phyloP scores from a whole-genome alignment of 1,139 yeast genomes.

The Geotrichum cucujoidarum region DNA sequence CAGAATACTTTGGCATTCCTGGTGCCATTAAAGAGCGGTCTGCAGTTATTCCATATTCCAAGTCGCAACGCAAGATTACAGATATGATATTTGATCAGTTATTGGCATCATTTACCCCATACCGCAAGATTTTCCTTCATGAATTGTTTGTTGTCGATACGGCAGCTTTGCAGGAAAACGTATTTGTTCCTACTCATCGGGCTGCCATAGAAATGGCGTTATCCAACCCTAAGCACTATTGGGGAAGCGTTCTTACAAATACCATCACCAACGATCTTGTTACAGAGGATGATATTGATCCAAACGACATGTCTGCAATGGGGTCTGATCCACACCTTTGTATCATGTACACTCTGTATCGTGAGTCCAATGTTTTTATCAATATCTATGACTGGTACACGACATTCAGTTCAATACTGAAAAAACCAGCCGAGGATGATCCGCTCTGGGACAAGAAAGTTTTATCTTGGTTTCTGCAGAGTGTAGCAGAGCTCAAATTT shows the following conservation, averaged over 20 bases:
- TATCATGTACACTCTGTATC: constrained; percentile 60
- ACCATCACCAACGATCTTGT: constrained; percentile 2
- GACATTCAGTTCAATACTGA: constrained; percentile 56
- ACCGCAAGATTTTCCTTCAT: constrained; percentile 22
- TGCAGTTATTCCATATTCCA: constrained; percentile 7
- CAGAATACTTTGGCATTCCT: constrained; percentile 3
- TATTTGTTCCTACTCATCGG: constrained; percentile 41
- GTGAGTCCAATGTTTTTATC: constrained; percentile 72
- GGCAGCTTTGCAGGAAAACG: constrained; percentile 30
- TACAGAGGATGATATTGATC: constrained; percentile 25
- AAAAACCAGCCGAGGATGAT: constrained; percentile 22
- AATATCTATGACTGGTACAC: constrained; percentile 73
- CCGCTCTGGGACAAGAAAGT: constrained; percentile 48
- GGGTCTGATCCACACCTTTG: constrained; percentile 49
- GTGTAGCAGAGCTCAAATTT: constrained; percentile 50
- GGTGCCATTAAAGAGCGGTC: not conserved
- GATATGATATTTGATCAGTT: constrained; percentile 5
- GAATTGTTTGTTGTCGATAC: constrained; percentile 30
- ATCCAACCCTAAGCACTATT: constrained; percentile 36
- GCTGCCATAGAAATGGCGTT: constrained; percentile 38
- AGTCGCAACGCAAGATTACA: constrained; percentile 1
- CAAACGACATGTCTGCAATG: constrained; percentile 23
- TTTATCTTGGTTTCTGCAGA: constrained; percentile 54
- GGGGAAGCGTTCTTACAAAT: constrained; percentile 24
- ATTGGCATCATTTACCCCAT: constrained; percentile 6